These are phyloP conservation scores for Allium cepa DNA, from an alignment of 106 monocot genomes.

Conservation along the genomic window DNA sequence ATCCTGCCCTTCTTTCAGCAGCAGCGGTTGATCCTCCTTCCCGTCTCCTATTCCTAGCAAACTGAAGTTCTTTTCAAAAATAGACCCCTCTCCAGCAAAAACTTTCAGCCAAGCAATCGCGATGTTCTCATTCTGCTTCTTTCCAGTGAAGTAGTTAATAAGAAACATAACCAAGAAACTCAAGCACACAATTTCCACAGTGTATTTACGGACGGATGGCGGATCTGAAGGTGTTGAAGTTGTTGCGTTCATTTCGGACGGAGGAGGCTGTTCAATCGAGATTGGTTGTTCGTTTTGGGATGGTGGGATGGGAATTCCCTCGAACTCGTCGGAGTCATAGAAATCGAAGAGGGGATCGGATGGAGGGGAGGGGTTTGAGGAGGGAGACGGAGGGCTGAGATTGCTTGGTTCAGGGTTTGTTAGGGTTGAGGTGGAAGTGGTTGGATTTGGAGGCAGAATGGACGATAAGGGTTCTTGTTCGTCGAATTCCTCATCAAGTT, in stretches of 20 bases:
- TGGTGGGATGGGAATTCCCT: conserved; percentile 66
- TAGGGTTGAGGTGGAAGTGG: conserved; percentile 5
- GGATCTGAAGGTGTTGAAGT: conserved; percentile 6
- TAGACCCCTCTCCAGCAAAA: conserved; percentile 64
- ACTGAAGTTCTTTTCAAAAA: conserved; percentile 93
- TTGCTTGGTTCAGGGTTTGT: conserved; percentile 8
- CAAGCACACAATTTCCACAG: conserved; percentile 63
- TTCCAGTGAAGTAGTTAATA: conserved; percentile 79
- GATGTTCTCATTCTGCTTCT: conserved; percentile 67
- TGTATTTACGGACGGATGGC: conserved; percentile 26
- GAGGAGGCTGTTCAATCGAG: neutral
- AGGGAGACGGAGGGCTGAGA: conserved; percentile 13
- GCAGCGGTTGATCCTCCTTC: conserved; percentile 71
- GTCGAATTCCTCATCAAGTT: conserved; percentile 11
- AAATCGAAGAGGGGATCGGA: conserved; percentile 21
- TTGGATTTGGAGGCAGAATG: neutral
- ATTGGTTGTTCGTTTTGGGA: conserved; percentile 9
- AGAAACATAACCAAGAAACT: conserved; percentile 68
- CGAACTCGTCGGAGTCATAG: conserved; percentile 98
- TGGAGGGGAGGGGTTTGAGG: conserved; percentile 16
- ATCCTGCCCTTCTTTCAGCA: conserved; percentile 88
- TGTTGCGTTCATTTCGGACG: neutral
- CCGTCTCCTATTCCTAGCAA: conserved; percentile 85
- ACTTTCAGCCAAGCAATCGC: conserved; percentile 79
- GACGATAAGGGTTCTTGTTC: neutral